These are phyloP conservation scores for Chlamydomonas applanata DNA, from an alignment of 139 green algal species.

Conservation along the genomic window DNA sequence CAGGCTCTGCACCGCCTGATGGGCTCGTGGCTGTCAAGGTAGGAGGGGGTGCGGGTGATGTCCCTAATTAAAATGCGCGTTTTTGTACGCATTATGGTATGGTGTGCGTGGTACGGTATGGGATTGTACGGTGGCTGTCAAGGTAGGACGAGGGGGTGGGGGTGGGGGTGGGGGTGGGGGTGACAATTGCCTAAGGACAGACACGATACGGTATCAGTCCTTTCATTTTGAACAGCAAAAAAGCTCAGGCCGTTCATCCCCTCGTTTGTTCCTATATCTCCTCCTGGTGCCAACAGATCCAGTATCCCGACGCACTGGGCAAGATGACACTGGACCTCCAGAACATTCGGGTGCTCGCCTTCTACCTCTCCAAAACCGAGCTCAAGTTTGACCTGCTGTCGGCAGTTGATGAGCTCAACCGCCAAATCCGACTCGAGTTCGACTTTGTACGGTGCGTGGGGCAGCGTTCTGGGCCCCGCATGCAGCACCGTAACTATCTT, in stretches of 20 bases:
- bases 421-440: conserved; percentile 88
- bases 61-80: too few relatives aligned
- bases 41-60: not conserved
- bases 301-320: conserved; percentile 1
- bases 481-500: too few relatives aligned
- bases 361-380: conserved; percentile 84
- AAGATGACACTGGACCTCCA: conserved; percentile 7
- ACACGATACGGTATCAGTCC: too few relatives aligned
- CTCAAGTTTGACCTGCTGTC: conserved; percentile 89
- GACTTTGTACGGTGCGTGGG: conserved; percentile 59
- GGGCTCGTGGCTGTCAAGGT: conserved; percentile 86
- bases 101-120: too few relatives aligned
- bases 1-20: conserved; percentile 40
- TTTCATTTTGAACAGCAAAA: too few relatives aligned
- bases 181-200: not conserved
- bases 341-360: conserved; percentile 71
- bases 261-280: not conserved
- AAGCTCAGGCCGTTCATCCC: too few relatives aligned
- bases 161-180: too few relatives aligned
- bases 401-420: conserved; percentile 86
- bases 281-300: not conserved
- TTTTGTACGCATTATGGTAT: too few relatives aligned
- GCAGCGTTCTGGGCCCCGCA: too few relatives aligned
- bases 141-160: too few relatives aligned
- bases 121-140: too few relatives aligned